A percentile compares a stretch with the other conserved stretches of the same genome.
These are phyloP conservation scores for Sanguinoderma infundibulare DNA, from an alignment of 1,284 basidiomycete species.

Conservation along the genomic window DNA sequence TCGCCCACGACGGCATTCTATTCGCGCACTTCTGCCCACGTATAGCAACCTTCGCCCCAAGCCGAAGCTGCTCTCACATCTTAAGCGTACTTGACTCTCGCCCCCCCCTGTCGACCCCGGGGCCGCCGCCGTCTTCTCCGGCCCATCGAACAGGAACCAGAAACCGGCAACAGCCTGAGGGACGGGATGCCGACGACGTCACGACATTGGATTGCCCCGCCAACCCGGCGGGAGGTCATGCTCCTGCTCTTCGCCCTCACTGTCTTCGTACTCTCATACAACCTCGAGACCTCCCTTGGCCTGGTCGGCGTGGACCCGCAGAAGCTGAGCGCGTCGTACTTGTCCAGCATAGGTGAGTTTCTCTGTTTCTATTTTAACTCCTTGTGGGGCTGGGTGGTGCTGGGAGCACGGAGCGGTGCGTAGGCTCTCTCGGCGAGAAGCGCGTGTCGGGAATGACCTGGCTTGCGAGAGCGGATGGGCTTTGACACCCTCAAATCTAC, in stretches of 20 bases:
- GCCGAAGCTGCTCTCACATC: neutral
- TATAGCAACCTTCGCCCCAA: neutral
- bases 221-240: constrained; percentile 65
- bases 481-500: neutral
- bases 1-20: neutral
- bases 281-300: constrained; percentile 61
- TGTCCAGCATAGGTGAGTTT: constrained; percentile 30
- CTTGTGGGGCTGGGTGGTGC: too few relatives aligned
- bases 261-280: constrained; percentile 68
- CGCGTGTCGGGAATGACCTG: neutral
- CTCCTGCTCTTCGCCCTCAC: constrained; percentile 63
- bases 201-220: constrained; percentile 55
- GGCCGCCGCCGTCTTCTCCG: neutral
- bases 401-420: neutral
- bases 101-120: neutral
- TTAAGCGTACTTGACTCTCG: neutral
- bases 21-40: neutral
- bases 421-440: neutral
- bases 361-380: neutral
- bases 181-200: neutral
- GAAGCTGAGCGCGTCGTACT: constrained; percentile 32
- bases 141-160: neutral
- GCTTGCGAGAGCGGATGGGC: neutral
- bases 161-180: neutral
- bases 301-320: constrained; percentile 48